Evolutionary conservation across 495 filamentous ascomycete genomes (phyloP), one percentile per base, ranked within the genome.

Genomic region (Glonium stellatum): DNA sequence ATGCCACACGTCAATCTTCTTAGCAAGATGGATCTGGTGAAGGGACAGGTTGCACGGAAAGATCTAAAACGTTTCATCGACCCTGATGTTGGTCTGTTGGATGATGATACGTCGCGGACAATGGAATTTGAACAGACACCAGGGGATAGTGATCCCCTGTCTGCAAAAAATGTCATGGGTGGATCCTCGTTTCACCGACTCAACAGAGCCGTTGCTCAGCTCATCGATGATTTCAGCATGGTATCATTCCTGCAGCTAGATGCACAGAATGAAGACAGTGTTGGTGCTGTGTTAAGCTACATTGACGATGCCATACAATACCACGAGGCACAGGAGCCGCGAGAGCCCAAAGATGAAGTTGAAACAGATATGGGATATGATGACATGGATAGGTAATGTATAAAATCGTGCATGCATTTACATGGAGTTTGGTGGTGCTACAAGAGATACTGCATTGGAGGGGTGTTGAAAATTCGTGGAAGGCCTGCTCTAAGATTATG

Each of bases 151-250:
- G 81, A 91, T 60, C 83, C 87, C 0, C 72, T 76, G 59, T 78
- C 82, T 27, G 80, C 77, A 62, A 77, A 84, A 37, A 80, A 82
- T n/a, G 58, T 93, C 61, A 84, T 95, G 87, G 84, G 80, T 6
- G 91, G 91, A 10, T 78, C 80, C 0, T 84, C 86, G 1, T 96
- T 95, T 71, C 80, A 86, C 54, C 80, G 79, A 56, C 76, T 96
- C 56, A 96, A 96, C 63, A 80, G 76, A 57, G 92, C 91, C 0
- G 92, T 98, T 21, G 93, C 87, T 12, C 82, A 85, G 54, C 74
- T 98, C 56, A 92, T 98, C 58, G 93, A 97, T 73, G 91, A 87
- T 71, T 98, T 96, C 72, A 95, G 91, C 72, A 95, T 98, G 90
- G 92, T 98, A 4, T 93, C 86, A 19, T 98, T 93, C 70, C 76